Conservation (phyloP, 176 grass and related monocot genomes). For the Aegilops umbellulata region DNA sequence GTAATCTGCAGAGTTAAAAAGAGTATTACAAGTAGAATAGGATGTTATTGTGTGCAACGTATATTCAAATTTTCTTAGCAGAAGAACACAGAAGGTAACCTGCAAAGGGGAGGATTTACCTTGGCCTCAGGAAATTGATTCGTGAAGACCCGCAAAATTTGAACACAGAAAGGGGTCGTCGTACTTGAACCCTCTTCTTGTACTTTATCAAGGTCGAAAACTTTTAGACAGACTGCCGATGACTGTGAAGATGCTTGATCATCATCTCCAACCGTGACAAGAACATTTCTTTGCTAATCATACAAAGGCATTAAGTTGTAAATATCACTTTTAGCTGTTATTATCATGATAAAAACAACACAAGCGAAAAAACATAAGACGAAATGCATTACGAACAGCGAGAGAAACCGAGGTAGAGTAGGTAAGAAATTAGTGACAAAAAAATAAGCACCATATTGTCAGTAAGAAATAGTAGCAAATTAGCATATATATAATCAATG, state of each 20-base stretch:
- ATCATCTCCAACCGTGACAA: constrained; percentile 89
- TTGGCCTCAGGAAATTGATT: constrained; percentile 88
- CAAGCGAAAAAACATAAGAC: neutral
- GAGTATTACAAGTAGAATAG: constrained; percentile 4
- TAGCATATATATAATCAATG: constrained; percentile 5
- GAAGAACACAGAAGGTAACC: neutral
- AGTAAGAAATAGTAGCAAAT: neutral
- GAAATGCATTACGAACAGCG: neutral
- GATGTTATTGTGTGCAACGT: neutral
- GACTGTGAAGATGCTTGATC: constrained; percentile 66
- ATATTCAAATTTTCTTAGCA: neutral
- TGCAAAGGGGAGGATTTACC: constrained; percentile 39
- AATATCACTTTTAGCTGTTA: neutral
- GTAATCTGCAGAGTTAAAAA: constrained; percentile 61
- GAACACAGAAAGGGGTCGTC: constrained; percentile 82
- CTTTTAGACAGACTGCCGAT: constrained; percentile 81
- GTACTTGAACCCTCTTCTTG: constrained; percentile 93
- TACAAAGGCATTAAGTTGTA: constrained; percentile 21
- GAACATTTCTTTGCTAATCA: constrained; percentile 85
- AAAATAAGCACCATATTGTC: neutral
- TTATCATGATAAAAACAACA: constrained; percentile 18
- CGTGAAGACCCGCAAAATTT: constrained; percentile 91
- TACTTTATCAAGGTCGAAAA: constrained; percentile 96
- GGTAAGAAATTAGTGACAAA: neutral
- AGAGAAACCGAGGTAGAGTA: neutral